Percentiles rank a stretch among this genome's conserved stretches.
Conservation (phyloP, 2,329 filamentous ascomycete species). For the Cladosporium colombiae region DNA sequence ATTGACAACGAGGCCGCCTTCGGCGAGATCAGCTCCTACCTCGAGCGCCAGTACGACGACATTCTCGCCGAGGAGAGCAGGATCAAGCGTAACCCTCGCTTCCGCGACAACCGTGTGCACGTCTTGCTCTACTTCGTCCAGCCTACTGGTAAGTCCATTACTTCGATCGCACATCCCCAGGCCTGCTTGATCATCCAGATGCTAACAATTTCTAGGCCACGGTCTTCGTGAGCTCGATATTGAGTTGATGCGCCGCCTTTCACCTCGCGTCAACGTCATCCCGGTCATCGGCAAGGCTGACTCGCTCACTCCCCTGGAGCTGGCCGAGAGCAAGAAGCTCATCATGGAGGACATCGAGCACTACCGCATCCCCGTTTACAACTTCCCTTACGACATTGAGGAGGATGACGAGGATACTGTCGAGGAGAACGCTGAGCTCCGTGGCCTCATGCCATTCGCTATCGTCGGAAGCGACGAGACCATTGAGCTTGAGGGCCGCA, state of each 20-base stretch:
- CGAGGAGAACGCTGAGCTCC: slow-evolving; percentile 96
- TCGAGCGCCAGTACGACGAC: slow-evolving; percentile 99
- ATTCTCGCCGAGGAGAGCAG: slow-evolving; percentile 98
- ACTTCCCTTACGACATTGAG: slow-evolving; percentile 99
- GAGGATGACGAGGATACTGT: slow-evolving; percentile 99
- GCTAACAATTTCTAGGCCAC: slow-evolving; percentile 24
- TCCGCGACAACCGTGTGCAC: slow-evolving; percentile 98
- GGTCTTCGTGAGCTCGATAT: slow-evolving; percentile 98
- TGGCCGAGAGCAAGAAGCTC: slow-evolving; percentile 98
- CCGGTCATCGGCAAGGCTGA: slow-evolving; percentile 98
- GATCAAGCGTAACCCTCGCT: slow-evolving; percentile 99
- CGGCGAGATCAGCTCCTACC: slow-evolving; percentile 94
- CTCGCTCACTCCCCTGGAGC: slow-evolving; percentile 90
- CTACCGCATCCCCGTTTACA: slow-evolving; percentile 99
- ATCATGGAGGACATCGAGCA: slow-evolving; percentile 99
- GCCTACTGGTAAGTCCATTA: slow-evolving; percentile 67
- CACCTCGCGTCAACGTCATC: slow-evolving; percentile 97
- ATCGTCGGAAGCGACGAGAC: slow-evolving; percentile 97
- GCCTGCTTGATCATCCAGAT: neutral
- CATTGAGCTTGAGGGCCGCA: slow-evolving; percentile 88
- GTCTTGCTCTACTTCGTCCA: slow-evolving; percentile 99
- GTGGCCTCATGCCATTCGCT: slow-evolving; percentile 97
- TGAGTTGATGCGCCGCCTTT: slow-evolving; percentile 98
- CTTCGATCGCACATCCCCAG: neutral
- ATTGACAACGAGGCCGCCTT: slow-evolving; percentile 97